phyloP scores from a whole-genome alignment of 2,329 filamentous ascomycete species.

The Penicillium freii region DNA sequence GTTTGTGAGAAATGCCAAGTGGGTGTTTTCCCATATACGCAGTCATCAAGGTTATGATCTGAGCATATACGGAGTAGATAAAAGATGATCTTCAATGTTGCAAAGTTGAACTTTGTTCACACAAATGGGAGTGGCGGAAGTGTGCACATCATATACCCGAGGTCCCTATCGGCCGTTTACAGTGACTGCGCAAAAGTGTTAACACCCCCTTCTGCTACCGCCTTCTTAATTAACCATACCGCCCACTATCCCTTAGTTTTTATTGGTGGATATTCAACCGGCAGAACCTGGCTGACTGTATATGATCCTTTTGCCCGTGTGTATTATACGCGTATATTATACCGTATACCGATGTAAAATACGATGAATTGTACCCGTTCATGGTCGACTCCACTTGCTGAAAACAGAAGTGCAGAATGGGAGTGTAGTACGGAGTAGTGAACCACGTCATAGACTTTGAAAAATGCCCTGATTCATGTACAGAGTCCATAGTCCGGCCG shows the following conservation, averaged over 20 bases:
- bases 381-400: neutral
- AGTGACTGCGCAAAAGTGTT: too few species aligned
- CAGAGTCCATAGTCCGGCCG: neutral
- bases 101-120: neutral
- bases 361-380: neutral
- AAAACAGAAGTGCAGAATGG: constrained; percentile 2
- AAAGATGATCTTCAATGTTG: neutral
- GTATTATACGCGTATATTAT: neutral
- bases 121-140: neutral
- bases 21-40: neutral
- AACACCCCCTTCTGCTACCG: too few species aligned
- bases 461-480: neutral
- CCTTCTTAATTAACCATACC: too few species aligned
- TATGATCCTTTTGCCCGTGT: neutral
- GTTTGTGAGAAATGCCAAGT: neutral
- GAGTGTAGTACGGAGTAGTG: neutral
- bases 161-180: neutral
- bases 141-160: neutral
- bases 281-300: too few species aligned
- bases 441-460: constrained; percentile 16
- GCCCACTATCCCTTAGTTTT: too few species aligned
- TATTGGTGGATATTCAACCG: too few species aligned
- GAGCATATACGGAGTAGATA: neutral
- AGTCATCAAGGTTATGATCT: neutral
- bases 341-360: neutral